Conservation (phyloP, 1,284 basidiomycete species). For the Ceratobasidium sp. region DNA sequence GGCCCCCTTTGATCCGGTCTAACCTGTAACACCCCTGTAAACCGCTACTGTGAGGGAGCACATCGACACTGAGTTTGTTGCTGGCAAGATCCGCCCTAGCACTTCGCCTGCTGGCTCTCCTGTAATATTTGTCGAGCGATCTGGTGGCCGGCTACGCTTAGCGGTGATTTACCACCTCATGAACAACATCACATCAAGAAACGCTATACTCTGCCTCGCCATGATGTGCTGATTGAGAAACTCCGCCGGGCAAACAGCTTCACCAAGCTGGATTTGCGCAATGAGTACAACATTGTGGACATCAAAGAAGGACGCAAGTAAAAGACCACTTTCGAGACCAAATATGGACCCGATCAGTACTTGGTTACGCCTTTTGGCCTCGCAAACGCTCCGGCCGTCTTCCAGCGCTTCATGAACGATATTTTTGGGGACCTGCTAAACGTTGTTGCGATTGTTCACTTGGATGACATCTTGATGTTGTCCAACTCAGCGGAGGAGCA, state of each 20-base stretch:
- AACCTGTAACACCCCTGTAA: background rate
- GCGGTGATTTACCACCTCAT: conserved; percentile 46
- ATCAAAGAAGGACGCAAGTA: conserved; percentile 50
- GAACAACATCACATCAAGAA: conserved; percentile 33
- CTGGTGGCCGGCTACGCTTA: conserved; percentile 42
- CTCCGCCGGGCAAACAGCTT: conserved; percentile 48
- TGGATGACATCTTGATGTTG: conserved; percentile 43
- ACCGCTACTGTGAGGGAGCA: background rate
- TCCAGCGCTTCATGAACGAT: conserved; percentile 50
- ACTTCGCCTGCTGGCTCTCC: background rate
- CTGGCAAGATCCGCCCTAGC: background rate
- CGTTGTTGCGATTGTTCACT: conserved; percentile 25
- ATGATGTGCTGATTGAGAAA: conserved; percentile 49
- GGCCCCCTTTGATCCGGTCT: background rate
- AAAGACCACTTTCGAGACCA: conserved; percentile 56
- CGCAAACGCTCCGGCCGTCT: conserved; percentile 52
- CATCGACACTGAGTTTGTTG: background rate
- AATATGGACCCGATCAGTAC: conserved; percentile 56
- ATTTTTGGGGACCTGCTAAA: conserved; percentile 38
- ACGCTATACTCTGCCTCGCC: conserved; percentile 47
- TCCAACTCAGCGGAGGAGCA: background rate
- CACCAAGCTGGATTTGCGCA: conserved; percentile 52
- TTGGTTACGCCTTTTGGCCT: conserved; percentile 53
- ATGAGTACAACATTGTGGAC: conserved; percentile 51
- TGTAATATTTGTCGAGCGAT: too few species aligned